Conservation (phyloP, 2,329 filamentous ascomycete species). For the Pseudocercospora crystallina region DNA sequence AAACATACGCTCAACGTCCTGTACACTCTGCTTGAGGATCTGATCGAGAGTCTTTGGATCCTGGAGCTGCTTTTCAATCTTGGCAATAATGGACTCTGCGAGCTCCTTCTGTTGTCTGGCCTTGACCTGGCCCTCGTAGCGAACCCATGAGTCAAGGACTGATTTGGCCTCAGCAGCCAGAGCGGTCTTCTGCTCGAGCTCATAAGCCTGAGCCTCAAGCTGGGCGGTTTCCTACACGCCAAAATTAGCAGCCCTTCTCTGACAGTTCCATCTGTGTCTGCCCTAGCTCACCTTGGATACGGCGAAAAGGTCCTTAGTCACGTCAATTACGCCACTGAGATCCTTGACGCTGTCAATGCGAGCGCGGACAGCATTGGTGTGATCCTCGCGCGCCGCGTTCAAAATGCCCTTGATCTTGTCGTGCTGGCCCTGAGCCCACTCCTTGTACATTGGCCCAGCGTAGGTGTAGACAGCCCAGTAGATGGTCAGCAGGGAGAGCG, state of each 20-base stretch:
- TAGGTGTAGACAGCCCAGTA: constrained; percentile 93
- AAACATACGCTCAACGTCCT: constrained; percentile 87
- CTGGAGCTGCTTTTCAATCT: constrained; percentile 98
- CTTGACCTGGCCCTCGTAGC: constrained; percentile 98
- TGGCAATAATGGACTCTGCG: constrained; percentile 87
- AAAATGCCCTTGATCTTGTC: constrained; percentile 93
- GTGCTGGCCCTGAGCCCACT: constrained; percentile 87
- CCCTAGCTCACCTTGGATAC: constrained; percentile 79
- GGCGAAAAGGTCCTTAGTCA: constrained; percentile 95
- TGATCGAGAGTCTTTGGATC: constrained; percentile 96
- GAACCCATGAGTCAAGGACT: constrained; percentile 97
- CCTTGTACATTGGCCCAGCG: constrained; percentile 84
- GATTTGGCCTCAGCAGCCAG: constrained; percentile 89
- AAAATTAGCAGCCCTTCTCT: not conserved
- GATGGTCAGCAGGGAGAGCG: constrained; percentile 87
- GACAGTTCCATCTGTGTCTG: not conserved
- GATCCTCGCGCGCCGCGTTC: constrained; percentile 89
- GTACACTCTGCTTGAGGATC: constrained; percentile 94
- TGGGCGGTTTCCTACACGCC: constrained; percentile 85
- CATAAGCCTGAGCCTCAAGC: constrained; percentile 93
- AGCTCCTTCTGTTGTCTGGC: constrained; percentile 97
- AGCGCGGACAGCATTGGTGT: constrained; percentile 91
- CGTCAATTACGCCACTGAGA: constrained; percentile 88
- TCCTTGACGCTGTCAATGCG: constrained; percentile 94
- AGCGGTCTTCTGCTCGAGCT: constrained; percentile 94